A percentile compares a stretch with the other conserved stretches of the same genome.
Conservation (phyloP, 1,284 basidiomycete genomes). For the Hypsizygus ulmarius region DNA sequence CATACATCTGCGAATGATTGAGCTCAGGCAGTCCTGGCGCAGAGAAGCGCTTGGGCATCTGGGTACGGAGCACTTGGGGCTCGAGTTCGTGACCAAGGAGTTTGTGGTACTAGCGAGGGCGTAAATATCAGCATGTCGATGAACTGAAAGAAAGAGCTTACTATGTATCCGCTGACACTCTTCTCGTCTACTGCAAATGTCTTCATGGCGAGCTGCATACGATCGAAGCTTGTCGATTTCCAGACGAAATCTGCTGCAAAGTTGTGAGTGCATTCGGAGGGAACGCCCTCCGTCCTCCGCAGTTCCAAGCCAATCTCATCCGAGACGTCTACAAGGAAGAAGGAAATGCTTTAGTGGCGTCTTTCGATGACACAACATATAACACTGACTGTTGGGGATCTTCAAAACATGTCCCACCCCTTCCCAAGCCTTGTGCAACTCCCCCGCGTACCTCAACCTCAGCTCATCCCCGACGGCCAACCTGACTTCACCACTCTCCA, state of each 20-base stretch:
- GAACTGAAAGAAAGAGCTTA: slow-evolving; percentile 41
- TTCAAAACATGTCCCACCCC: slow-evolving; percentile 98
- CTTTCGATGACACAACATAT: background rate
- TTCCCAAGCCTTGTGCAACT: slow-evolving; percentile 92
- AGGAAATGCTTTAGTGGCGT: background rate
- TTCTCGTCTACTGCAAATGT: slow-evolving; percentile 99
- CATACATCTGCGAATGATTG: slow-evolving; percentile 99
- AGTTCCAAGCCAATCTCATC: slow-evolving; percentile 98
- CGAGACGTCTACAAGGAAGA: slow-evolving; percentile 71
- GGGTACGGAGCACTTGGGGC: slow-evolving; percentile 83
- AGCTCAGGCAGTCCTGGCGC: slow-evolving; percentile 97
- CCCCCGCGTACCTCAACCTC: slow-evolving; percentile 85
- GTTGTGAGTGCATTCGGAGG: slow-evolving; percentile 90
- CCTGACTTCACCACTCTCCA: slow-evolving; percentile 97
- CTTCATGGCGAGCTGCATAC: slow-evolving; percentile 99
- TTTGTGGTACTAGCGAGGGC: slow-evolving; percentile 82
- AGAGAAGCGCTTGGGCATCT: slow-evolving; percentile 97
- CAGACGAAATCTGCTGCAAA: slow-evolving; percentile 98
- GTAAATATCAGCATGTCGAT: slow-evolving; percentile 2
- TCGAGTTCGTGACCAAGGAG: slow-evolving; percentile 95
- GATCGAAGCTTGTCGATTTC: slow-evolving; percentile 99
- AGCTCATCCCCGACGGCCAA: slow-evolving; percentile 97
- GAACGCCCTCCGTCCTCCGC: slow-evolving; percentile 89
- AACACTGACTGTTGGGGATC: slow-evolving; percentile 90
- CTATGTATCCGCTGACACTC: slow-evolving; percentile 97